Evolutionary conservation across 2,329 filamentous ascomycete species (phyloP).

Genomic region (Emydomyces testavorans): DNA sequence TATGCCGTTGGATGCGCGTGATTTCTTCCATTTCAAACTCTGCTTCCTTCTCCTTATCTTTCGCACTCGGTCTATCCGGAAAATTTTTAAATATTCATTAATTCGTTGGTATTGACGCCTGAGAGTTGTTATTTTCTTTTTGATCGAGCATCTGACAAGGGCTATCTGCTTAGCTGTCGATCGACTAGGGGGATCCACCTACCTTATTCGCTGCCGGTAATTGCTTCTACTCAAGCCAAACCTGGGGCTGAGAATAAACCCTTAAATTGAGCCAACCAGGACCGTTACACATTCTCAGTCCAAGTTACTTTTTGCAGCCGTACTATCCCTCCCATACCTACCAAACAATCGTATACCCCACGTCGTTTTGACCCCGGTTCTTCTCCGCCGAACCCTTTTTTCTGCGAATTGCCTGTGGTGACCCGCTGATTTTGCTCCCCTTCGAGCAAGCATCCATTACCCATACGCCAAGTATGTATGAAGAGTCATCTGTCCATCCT

Average conservation of each 20-base stretch:
- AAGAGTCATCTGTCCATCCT: conserved; percentile 5
- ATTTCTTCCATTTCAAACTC: too few relatives aligned
- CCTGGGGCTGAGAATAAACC: conserved; percentile 11
- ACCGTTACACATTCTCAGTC: conserved; percentile 11
- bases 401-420: conserved; percentile 9
- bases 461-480: conserved; percentile 11
- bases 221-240: conserved; percentile 12
- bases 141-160: conserved; percentile 14
- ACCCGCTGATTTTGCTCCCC: conserved; percentile 1
- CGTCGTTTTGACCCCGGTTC: conserved; percentile 8
- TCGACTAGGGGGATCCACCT: conserved; percentile 12
- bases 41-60: background rate
- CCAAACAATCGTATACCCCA: too few relatives aligned
- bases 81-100: background rate
- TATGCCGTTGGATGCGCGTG: too few relatives aligned
- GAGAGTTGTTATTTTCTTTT: conserved; percentile 13
- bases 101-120: conserved; percentile 4
- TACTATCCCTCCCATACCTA: conserved; percentile 5
- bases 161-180: conserved; percentile 14
- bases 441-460: conserved; percentile 6
- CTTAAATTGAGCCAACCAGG: conserved; percentile 11
- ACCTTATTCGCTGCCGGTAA: conserved; percentile 14
- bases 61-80: background rate
- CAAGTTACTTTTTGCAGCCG: conserved; percentile 11
- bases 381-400: conserved; percentile 7